A percentile compares a stretch with the other conserved stretches of the same genome.
Conservation (phyloP, 106 monocot species). For the Apostasia shenzhenica region DNA sequence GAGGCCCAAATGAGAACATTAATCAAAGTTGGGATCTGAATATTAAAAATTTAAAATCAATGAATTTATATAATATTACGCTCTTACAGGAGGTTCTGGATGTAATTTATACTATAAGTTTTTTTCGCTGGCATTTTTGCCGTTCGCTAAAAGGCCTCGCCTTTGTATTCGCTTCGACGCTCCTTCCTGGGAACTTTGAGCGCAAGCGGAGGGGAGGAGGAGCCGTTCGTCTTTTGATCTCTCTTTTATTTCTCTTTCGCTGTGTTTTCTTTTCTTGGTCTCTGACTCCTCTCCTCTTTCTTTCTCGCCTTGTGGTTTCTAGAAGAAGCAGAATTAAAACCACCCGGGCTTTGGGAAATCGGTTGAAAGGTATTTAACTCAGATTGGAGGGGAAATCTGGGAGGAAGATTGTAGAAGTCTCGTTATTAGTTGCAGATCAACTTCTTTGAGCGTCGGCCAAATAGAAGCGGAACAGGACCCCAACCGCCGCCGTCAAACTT, state of each 20-base stretch:
- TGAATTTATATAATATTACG: too few species aligned
- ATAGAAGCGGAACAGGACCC: neutral
- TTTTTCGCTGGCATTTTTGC: too few species aligned
- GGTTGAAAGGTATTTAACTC: neutral
- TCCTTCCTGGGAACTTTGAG: too few species aligned
- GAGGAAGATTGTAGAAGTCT: neutral
- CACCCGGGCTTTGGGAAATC: neutral
- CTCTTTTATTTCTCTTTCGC: neutral
- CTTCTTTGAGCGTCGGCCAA: neutral
- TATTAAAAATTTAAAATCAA: too few species aligned
- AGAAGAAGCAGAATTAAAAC: neutral
- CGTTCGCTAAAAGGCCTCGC: too few species aligned
- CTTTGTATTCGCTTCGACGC: too few species aligned
- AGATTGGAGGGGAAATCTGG: neutral
- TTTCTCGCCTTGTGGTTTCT: neutral
- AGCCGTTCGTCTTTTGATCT: constrained; percentile 11
- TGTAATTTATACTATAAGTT: too few species aligned
- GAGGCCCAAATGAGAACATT: too few species aligned
- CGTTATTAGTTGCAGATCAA: neutral
- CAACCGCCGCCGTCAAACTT: too few species aligned
- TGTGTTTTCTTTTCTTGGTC: too few species aligned
- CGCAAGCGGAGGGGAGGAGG: neutral
- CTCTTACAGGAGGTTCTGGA: too few species aligned
- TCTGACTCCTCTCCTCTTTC: neutral
- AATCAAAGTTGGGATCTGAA: too few species aligned